Base-by-base conservation (phyloP, 2,329 filamentous ascomycete genomes). In the Hysterium pulicare region DNA sequence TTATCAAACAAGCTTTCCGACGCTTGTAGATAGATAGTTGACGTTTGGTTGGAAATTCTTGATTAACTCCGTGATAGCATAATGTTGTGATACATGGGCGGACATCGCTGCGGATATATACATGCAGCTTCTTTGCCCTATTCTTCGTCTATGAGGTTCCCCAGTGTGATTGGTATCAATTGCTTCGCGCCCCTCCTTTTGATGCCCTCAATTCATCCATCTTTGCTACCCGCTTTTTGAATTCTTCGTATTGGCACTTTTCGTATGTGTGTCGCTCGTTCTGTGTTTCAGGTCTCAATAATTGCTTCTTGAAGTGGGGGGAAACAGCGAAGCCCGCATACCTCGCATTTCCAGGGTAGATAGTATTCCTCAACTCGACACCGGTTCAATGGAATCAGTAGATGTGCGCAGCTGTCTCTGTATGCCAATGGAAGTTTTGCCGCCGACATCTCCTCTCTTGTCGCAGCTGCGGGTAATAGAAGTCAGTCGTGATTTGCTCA, bases 191-290 rank as follows among this genome's bases (percentile, higher is more conserved):
- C 48, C 88, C 90, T 45, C 74, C 82, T 80, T 94, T 95, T 47
- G 87, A 83, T 55, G 82, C 90, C 66, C 90, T 81, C 64, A 98
- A 73, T 76, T 98, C 90, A 61, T 97, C 83, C 93, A 98, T 98
- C 83, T 95, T 97, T 64, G 86, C 88, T 53, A 98, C 93, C 45
- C 93, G 84, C 79, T 91, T 89, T 83, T 95, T 95, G 79, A 98
- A 98, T 70, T 97, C 93, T 53, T 87, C 87, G 72, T 98, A 98
- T 66, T 98, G 93, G 81, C 93, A 98, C 71, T 97, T 97, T 70
- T 98, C 93, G 78, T 98, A 98, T 64, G 84, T 86, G 74, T 98
- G 93, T 76, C 93, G 80, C 78, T 98, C 93, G 69, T 90, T 83
- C 93, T 97, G 65, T 46, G 11, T 15, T 7, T 19, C 9, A 17